Base-by-base conservation (phyloP, 1,284 basidiomycete genomes). In the Cryptococcus hybrid region DNA sequence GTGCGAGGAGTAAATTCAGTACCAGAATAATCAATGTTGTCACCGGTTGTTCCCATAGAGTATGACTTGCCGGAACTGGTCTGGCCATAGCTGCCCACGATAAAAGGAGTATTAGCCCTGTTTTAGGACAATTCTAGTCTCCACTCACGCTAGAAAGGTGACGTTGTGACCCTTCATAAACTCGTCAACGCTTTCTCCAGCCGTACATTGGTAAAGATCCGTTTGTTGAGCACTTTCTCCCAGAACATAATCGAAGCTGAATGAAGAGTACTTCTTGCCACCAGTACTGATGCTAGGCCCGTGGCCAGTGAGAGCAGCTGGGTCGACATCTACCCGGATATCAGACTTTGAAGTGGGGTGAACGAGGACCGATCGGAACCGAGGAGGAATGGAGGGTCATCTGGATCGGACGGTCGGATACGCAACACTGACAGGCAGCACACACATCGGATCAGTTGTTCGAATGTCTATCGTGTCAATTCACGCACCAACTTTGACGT, bases 131-230 rank as follows among this genome's bases (percentile, higher is more conserved):
- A 34, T 18, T 15, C n/a, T 13, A 15, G 5, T 30, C 4, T 30
- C 7, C 30, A 70, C 78, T 70, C 54, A 99, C 54, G 95, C 95
- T 60, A 99, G 85, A 61, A 99, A 89, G 42, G 96, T 99, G 63
- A 93, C 95, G 79, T 99, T 99, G 80, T 93, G 95, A 9, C 95
- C 95, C 70, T 94, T 91, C 48, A 97, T 74, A 77, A 98, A 99
- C 63, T 90, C 89, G 36, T 88, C 86, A 61, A 98, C 84, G 64
- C 96, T 86, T 30, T 91, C 88, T 57, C 87, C 85, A 5, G 92
- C 90, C 30, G 90, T 90, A 5, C 84, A 83, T 43, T 86, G 86
- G 78, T 91, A 99, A 65, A 98, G 84, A 40, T 87, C 84, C 75
- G 87, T 84, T 75, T 99, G 95, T 0, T 87, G 88, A 40, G 90